Conservation (phyloP, 2,329 filamentous ascomycete genomes). For the Cytospora piceicola region DNA sequence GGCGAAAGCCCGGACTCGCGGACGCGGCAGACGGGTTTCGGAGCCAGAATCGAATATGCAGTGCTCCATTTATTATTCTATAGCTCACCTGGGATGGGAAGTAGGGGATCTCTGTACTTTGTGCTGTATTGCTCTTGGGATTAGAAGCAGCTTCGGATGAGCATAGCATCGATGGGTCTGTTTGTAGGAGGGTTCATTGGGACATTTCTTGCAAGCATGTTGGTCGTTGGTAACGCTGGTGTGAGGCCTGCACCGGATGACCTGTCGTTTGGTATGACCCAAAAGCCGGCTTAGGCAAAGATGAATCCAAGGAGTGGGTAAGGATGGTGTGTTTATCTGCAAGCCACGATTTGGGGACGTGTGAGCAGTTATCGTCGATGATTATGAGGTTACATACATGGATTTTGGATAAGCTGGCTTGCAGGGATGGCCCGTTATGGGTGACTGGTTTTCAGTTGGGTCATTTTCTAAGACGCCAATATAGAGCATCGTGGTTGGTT, state of each 20-base stretch:
- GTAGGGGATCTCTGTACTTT: no score
- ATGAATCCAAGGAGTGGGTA: neutral
- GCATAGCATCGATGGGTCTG: neutral
- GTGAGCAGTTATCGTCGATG: neutral
- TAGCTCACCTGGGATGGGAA: no score
- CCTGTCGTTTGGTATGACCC: slow-evolving; percentile 1
- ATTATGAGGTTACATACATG: neutral
- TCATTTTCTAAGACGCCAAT: neutral
- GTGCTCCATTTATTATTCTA: no score
- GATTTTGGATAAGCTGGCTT: neutral
- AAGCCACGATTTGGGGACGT: neutral
- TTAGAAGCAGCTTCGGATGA: neutral
- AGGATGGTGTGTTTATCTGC: slow-evolving; percentile 12
- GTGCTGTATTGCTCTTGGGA: neutral
- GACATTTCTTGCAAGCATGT: neutral
- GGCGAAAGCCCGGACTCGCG: neutral
- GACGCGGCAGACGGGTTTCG: slow-evolving; percentile 11
- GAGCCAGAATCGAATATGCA: neutral
- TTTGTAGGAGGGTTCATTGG: neutral
- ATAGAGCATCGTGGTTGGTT: slow-evolving; percentile 4
- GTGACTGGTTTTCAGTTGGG: neutral
- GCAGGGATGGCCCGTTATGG: neutral
- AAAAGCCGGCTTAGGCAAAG: slow-evolving; percentile 2
- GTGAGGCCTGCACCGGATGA: slow-evolving; percentile 10
- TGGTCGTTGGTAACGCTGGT: slow-evolving; percentile 5